A percentile compares a stretch with the other conserved stretches of the same genome.
phyloP scores from a whole-genome alignment of 345 rosid genomes.

The Heritiera fomes region DNA sequence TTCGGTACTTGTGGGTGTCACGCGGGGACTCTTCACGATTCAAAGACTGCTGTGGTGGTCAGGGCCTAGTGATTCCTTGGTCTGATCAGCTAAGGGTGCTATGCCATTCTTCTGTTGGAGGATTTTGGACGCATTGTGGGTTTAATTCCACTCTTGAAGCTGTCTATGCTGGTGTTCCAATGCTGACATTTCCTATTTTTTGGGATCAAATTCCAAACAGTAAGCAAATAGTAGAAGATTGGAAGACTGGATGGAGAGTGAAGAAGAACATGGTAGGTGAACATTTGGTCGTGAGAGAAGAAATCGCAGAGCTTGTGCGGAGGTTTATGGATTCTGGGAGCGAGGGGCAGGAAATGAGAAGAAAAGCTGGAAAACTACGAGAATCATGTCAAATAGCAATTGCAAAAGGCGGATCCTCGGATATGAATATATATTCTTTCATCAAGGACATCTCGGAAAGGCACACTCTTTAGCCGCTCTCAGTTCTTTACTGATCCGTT shows the following conservation, averaged over 20 bases:
- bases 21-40: constrained; percentile 19
- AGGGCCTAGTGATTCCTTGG: constrained; percentile 50
- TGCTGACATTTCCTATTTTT: constrained; percentile 49
- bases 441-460: constrained; percentile 18
- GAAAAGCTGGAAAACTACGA: constrained; percentile 27
- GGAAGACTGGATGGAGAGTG: constrained; percentile 31
- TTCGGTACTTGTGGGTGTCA: constrained; percentile 43
- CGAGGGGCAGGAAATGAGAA: constrained; percentile 35
- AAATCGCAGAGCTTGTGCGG: too few species aligned
- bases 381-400: constrained; percentile 30
- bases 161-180: constrained; percentile 44
- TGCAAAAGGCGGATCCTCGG: constrained; percentile 38
- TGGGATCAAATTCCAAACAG: constrained; percentile 52
- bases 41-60: constrained; percentile 20
- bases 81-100: constrained; percentile 58
- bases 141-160: constrained; percentile 69
- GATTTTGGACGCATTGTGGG: constrained; percentile 74
- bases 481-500: too few species aligned
- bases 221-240: constrained; percentile 57
- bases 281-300: too few species aligned
- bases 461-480: too few species aligned
- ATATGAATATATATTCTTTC: constrained; percentile 40
- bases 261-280: too few species aligned
- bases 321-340: constrained; percentile 33
- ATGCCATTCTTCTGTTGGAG: constrained; percentile 51